Percentiles rank a stretch among this genome's conserved stretches.
Conservation (phyloP, 495 filamentous ascomycete species). For the Penicilliopsis zonata region DNA sequence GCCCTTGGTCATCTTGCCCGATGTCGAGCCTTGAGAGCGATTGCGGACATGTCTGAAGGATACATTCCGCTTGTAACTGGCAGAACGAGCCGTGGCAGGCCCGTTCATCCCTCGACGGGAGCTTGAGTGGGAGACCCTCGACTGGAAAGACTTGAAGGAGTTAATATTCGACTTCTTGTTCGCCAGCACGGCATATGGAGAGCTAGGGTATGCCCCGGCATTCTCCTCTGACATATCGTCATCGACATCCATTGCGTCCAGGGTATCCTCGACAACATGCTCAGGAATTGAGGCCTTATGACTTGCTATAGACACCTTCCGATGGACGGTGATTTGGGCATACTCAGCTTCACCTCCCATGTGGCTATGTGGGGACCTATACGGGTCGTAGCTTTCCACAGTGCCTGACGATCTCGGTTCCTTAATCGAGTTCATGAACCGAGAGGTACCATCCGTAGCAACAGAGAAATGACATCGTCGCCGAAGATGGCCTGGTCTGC, state of each 20-base stretch:
- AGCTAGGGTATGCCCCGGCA: slow-evolving; percentile 8
- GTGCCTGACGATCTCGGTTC: slow-evolving; percentile 34
- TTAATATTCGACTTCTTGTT: slow-evolving; percentile 23
- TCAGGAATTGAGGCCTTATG: not conserved
- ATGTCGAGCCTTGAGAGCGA: slow-evolving; percentile 20
- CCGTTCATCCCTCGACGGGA: slow-evolving; percentile 49
- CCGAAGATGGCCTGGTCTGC: slow-evolving; percentile 28
- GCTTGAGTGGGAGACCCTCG: slow-evolving; percentile 29
- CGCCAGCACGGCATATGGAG: slow-evolving; percentile 21
- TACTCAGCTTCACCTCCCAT: slow-evolving; percentile 28
- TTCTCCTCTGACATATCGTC: slow-evolving; percentile 12
- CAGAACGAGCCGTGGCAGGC: slow-evolving; percentile 34
- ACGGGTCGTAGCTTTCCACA: slow-evolving; percentile 70
- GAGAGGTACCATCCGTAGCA: slow-evolving; percentile 43
- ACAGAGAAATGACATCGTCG: slow-evolving; percentile 60
- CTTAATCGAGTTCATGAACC: slow-evolving; percentile 28
- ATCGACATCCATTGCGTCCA: slow-evolving; percentile 8
- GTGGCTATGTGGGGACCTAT: slow-evolving; percentile 47
- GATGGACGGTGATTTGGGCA: slow-evolving; percentile 58
- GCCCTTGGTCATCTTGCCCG: slow-evolving; percentile 1
- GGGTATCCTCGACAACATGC: not conserved
- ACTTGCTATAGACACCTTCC: slow-evolving; percentile 11
- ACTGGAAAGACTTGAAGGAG: slow-evolving; percentile 29
- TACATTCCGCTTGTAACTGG: slow-evolving; percentile 64
- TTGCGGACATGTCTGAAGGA: slow-evolving; percentile 56